Base-by-base conservation (phyloP, 352 stramenopile species). In the Globisporangium cylindrosporum region DNA sequence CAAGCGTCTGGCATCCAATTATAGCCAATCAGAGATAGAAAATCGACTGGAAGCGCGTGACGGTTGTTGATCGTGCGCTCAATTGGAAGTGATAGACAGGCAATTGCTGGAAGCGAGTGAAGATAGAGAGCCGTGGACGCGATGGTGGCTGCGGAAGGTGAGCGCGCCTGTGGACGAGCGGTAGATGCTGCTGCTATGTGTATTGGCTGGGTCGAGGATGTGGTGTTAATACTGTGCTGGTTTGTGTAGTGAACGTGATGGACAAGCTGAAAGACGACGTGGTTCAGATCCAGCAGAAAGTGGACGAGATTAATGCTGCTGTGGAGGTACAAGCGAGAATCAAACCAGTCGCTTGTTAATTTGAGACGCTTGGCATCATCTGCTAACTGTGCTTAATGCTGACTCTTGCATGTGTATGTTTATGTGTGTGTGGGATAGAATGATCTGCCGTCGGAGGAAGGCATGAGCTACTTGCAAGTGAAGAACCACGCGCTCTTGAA, bases 401-500 rank as follows among this genome's bases (percentile, higher is more conserved):
- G 20, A 60, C 3, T 65, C 24, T 20, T 55, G 41, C 15, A n/a
- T 56, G 46, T 32, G 2, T 32, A 32, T 32, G 27, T 32, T 32
- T 32, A 32, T 32, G 27, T 32, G 25, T 63, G 27, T 24, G 72
- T n/a, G 18, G 38, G 15, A 22, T n/a, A 93, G 82, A 79, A 72
- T 56, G 78, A 93, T 32, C 69, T 93, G 49, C 41, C 75, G 54
- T 92, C 86, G 1, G 75, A 89, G 27, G 59, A 70, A 20, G 88
- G 88, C 56, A 91, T 95, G 79, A 82, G 82, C 58, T 92, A 88
- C 65, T 61, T 95, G 68, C 88, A 95, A 67, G 86, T 95, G 67
- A 95, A 95, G 78, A 95, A 93, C 80, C 88, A 95, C 65, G 86
- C 84, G 61, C 74, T 95, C 64, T 76, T 95, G 60, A 87, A 75